A percentile compares a stretch with the other conserved stretches of the same genome.
phyloP scores from a whole-genome alignment of 352 stramenopile species.

The Globisporangium polare region DNA sequence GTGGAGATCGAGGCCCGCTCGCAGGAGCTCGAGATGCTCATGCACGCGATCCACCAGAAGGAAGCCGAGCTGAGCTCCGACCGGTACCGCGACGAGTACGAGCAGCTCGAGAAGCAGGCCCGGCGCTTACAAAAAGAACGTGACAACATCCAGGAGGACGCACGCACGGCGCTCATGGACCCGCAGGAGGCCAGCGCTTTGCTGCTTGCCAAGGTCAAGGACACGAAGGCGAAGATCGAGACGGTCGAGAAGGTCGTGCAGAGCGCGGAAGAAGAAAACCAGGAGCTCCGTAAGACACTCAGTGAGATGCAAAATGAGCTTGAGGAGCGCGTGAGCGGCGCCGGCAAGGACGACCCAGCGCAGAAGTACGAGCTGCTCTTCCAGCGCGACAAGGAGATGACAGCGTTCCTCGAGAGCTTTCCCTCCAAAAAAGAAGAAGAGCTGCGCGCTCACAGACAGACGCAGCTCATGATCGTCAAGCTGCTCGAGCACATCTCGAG shows the following conservation, averaged over 20 bases:
- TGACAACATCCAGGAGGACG: constrained; percentile 75
- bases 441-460: constrained; percentile 39
- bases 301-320: constrained; percentile 56
- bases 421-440: constrained; percentile 69
- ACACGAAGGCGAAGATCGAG: constrained; percentile 83
- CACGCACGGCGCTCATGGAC: constrained; percentile 86
- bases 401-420: constrained; percentile 82
- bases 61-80: constrained; percentile 66
- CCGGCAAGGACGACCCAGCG: constrained; percentile 51
- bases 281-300: constrained; percentile 49
- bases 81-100: constrained; percentile 73
- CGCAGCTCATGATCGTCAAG: constrained; percentile 83
- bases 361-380: constrained; percentile 89
- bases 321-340: constrained; percentile 59
- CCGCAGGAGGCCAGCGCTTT: constrained; percentile 80
- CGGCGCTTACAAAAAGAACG: constrained; percentile 71
- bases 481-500: constrained; percentile 90
- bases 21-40: constrained; percentile 65
- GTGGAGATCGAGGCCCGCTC: constrained; percentile 67
- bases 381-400: constrained; percentile 92
- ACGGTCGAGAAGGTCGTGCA: constrained; percentile 60
- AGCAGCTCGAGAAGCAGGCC: constrained; percentile 64
- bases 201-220: constrained; percentile 84
- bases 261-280: constrained; percentile 44
- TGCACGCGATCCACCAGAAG: constrained; percentile 74